Percentiles rank a stretch among this genome's conserved stretches.
phyloP scores from a whole-genome alignment of 306 rosid genomes.

The Rosa rugosa region DNA sequence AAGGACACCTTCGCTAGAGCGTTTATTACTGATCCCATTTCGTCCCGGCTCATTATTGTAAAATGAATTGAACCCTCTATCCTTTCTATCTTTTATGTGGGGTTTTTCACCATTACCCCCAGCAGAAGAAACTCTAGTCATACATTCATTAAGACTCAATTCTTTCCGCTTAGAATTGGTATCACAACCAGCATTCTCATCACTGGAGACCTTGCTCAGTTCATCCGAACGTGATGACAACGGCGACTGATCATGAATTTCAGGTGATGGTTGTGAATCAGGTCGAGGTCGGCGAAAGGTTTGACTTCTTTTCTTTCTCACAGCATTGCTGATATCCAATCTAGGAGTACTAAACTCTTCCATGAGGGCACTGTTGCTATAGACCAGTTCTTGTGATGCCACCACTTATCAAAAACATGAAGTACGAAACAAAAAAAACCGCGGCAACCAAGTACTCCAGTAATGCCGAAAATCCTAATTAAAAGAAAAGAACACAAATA shows the following conservation, averaged over 20 bases:
- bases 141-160: constrained; percentile 60
- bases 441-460: constrained; percentile 5
- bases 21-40: constrained; percentile 47
- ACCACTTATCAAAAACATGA: constrained; percentile 15
- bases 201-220: constrained; percentile 69
- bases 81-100: constrained; percentile 42
- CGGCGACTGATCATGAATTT: constrained; percentile 53
- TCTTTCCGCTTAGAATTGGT: constrained; percentile 66
- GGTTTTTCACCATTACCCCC: constrained; percentile 45
- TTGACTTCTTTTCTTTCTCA: constrained; percentile 87
- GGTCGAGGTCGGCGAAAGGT: constrained; percentile 79
- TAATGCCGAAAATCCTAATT: constrained; percentile 27
- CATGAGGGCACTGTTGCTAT: constrained; percentile 42
- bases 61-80: constrained; percentile 46
- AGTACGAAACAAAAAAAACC: neutral
- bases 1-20: constrained; percentile 83
- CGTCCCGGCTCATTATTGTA: constrained; percentile 54
- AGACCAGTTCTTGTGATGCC: constrained; percentile 22
- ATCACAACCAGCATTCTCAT: constrained; percentile 68
- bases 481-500: constrained; percentile 22
- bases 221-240: constrained; percentile 72
- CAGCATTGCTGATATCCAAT: constrained; percentile 54
- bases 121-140: constrained; percentile 43
- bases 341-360: constrained; percentile 55
- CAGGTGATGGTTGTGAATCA: constrained; percentile 62